Conservation (phyloP, 2,329 filamentous ascomycete genomes). For the Sphaerulina musiva region DNA sequence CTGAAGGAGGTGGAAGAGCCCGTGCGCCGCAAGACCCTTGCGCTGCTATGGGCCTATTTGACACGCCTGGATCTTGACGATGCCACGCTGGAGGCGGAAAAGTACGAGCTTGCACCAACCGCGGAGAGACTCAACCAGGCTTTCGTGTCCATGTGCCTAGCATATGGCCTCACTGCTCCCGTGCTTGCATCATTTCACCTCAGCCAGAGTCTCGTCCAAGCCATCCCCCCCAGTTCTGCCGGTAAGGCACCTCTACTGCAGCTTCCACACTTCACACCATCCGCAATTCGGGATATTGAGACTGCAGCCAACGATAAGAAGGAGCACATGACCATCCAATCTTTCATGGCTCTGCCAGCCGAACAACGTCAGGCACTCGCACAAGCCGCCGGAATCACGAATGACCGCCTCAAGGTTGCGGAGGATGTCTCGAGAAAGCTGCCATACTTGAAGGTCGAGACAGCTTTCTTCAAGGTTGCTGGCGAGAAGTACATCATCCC, state of each 20-base stretch:
- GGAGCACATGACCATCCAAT: constrained; percentile 67
- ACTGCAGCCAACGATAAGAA: constrained; percentile 47
- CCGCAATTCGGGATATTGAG: constrained; percentile 58
- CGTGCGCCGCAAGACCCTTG: constrained; percentile 75
- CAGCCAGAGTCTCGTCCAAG: constrained; percentile 84
- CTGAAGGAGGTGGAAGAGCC: constrained; percentile 76
- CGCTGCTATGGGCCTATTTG: constrained; percentile 90
- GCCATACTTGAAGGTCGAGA: constrained; percentile 75
- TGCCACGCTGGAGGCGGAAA: constrained; percentile 68
- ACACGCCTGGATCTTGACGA: constrained; percentile 82
- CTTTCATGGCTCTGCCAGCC: constrained; percentile 81
- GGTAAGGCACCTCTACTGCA: constrained; percentile 65
- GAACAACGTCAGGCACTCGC: constrained; percentile 66
- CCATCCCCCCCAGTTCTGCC: constrained; percentile 68
- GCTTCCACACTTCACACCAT: constrained; percentile 75
- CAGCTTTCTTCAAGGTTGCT: constrained; percentile 96
- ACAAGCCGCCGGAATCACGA: constrained; percentile 62
- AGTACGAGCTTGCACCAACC: constrained; percentile 81
- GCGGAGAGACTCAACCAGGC: constrained; percentile 79
- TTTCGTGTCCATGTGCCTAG: constrained; percentile 78
- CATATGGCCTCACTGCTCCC: constrained; percentile 75
- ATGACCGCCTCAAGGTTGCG: constrained; percentile 68
- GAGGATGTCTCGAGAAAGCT: constrained; percentile 75
- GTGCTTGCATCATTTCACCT: constrained; percentile 75
- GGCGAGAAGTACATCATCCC: constrained; percentile 91